Base-by-base conservation (phyloP, 208 protist genomes). In the Acanthamoeba royreba region DNA sequence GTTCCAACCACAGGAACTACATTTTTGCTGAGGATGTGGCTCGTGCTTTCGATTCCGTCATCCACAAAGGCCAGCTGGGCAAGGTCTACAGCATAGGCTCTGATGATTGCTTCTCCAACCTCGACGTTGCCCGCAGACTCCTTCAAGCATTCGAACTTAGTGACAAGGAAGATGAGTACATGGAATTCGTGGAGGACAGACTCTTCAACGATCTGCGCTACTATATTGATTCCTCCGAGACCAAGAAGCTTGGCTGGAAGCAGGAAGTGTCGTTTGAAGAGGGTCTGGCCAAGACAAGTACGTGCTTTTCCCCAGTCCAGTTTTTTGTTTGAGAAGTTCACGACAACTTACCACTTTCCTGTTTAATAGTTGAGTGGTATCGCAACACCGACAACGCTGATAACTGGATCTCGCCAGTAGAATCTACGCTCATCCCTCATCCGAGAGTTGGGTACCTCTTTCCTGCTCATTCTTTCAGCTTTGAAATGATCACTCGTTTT, bases 161-260 rank as follows among this genome's bases (percentile, higher is more conserved):
- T 0, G 53, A 79, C 42, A 58, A 94, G 38, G 94, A 74, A 33
- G 88, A 66, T 7, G 74, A 66, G 25, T 49, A 95, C 7, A 92
- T 96, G 22, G 33, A 77, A 38, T 74, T 58, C 55, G 96, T 97
- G 8, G 61, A 94, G 33, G 95, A 97, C 74, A 95, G 98, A n/a
- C 91, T 94, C 38, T 99, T 98, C 96, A 98, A 99, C 94, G 98
- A 99, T 79, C 69, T 93, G 47, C 81, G 97, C 28, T 98, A 99
- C 96, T 94, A 94, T 86, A 97, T 98, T 55, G 92, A 95, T 49
- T 93, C 77, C 35, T 45, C 86, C 13, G 98, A 98, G 90, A 94
- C 98, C 28, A 33, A 95, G 22, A 92, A 93, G 42, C 95, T 98
- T 25, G 98, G 98, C 19, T 99, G 98, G 98, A 38, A 47, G 81